Conservation (phyloP, 2,329 filamentous ascomycete species). For the Plectosphaerella cucumerina region DNA sequence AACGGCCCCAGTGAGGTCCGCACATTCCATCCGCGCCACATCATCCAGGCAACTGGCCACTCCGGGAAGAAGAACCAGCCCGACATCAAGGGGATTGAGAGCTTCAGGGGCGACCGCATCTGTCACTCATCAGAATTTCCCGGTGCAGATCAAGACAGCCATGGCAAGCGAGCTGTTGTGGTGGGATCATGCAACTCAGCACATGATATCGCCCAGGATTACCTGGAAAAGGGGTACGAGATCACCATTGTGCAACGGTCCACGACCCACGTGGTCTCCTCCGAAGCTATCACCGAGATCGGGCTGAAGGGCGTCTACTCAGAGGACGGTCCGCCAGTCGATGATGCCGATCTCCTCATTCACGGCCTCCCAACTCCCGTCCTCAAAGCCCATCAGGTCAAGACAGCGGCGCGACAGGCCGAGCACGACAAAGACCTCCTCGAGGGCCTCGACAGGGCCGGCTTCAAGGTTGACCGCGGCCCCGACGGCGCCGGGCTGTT, state of each 20-base stretch:
- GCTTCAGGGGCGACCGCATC: constrained; percentile 55
- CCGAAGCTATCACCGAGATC: constrained; percentile 46
- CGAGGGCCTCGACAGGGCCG: constrained; percentile 45
- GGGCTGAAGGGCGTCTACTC: constrained; percentile 46
- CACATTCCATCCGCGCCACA: constrained; percentile 55
- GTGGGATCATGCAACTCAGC: constrained; percentile 66
- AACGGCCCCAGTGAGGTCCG: constrained; percentile 45
- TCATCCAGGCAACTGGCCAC: constrained; percentile 66
- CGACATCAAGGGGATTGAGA: constrained; percentile 48
- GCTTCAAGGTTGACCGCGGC: constrained; percentile 58
- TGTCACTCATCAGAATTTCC: constrained; percentile 60
- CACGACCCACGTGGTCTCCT: constrained; percentile 60
- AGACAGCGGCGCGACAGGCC: constrained; percentile 25
- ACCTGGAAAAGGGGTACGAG: constrained; percentile 59
- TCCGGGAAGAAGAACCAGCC: constrained; percentile 63
- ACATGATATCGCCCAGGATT: constrained; percentile 67
- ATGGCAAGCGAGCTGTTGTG: constrained; percentile 58
- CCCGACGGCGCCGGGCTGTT: constrained; percentile 53
- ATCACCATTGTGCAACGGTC: constrained; percentile 69
- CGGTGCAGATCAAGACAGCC: constrained; percentile 41
- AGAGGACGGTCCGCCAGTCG: constrained; percentile 52
- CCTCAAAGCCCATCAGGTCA: constrained; percentile 54
- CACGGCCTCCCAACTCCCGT: constrained; percentile 56
- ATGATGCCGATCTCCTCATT: constrained; percentile 61
- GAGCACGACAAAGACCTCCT: constrained; percentile 33